A percentile compares a stretch with the other conserved stretches of the same genome.
Conservation (phyloP, 176 grass and related monocot genomes). For the Metroxylon sagu region DNA sequence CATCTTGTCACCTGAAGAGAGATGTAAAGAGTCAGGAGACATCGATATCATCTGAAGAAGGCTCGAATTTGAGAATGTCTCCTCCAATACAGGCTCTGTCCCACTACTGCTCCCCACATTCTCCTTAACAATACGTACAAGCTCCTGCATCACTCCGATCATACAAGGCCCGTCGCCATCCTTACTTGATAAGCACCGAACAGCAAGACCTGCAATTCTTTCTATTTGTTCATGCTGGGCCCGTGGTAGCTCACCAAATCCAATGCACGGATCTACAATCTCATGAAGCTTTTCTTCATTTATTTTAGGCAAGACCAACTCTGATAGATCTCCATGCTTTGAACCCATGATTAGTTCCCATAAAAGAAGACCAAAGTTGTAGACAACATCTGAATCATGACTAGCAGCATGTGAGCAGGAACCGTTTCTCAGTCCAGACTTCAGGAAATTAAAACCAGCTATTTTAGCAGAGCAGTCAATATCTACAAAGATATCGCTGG, state of each 20-base stretch:
- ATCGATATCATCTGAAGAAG: conserved; percentile 97
- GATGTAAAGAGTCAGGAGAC: conserved; percentile 59
- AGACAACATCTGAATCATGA: conserved; percentile 41
- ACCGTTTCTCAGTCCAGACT: conserved; percentile 13
- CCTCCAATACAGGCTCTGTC: conserved; percentile 69
- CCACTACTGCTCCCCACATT: conserved; percentile 70
- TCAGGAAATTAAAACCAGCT: not conserved
- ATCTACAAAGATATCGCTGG: conserved; percentile 69
- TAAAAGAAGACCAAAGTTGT: conserved; percentile 63
- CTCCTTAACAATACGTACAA: conserved; percentile 45
- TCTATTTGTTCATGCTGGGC: conserved; percentile 55
- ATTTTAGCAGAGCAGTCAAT: conserved; percentile 55
- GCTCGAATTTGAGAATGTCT: conserved; percentile 79
- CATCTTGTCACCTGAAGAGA: too few relatives aligned
- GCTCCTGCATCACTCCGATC: conserved; percentile 46
- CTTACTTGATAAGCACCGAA: conserved; percentile 54
- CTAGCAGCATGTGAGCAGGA: conserved; percentile 21
- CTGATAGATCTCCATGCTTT: conserved; percentile 35
- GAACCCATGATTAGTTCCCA: conserved; percentile 60
- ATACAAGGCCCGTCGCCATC: conserved; percentile 43
- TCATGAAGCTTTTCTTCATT: conserved; percentile 57
- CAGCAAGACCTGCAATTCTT: conserved; percentile 49
- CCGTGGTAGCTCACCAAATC: conserved; percentile 56
- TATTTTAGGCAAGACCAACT: conserved; percentile 59
- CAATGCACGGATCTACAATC: conserved; percentile 60